Evolutionary conservation across 208 protist genomes (phyloP).

Genomic region (Crithidia fasciculata): DNA sequence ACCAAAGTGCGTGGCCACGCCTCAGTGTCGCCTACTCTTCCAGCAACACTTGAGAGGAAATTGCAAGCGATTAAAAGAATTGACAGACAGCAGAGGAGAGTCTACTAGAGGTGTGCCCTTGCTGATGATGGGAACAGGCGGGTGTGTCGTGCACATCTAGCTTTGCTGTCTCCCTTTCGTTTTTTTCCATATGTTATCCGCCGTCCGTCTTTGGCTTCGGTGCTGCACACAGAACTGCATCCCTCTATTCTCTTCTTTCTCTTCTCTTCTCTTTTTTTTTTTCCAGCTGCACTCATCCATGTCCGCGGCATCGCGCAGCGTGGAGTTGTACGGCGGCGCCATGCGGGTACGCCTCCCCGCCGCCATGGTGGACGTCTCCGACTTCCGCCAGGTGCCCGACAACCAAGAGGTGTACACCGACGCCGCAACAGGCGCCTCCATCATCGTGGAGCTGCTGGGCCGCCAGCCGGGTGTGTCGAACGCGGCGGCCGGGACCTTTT

Average conservation of each 20-base stretch:
- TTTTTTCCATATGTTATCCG: too few relatives aligned
- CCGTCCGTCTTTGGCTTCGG: too few relatives aligned
- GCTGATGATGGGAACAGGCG: too few relatives aligned
- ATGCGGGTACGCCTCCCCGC: constrained; percentile 51
- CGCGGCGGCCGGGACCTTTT: constrained; percentile 55
- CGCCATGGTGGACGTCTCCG: constrained; percentile 59
- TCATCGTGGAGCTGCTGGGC: constrained; percentile 79
- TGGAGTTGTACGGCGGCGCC: constrained; percentile 76
- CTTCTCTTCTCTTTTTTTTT: not conserved
- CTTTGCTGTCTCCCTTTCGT: too few relatives aligned
- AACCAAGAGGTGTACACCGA: constrained; percentile 79
- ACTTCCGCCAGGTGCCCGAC: constrained; percentile 78
- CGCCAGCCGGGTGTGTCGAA: constrained; percentile 49
- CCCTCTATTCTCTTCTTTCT: not conserved
- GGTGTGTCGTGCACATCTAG: too few relatives aligned
- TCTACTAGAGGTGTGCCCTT: too few relatives aligned
- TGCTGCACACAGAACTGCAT: not conserved
- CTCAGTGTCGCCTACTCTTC: too few relatives aligned
- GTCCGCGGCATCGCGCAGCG: constrained; percentile 10
- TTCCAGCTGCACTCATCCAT: not conserved
- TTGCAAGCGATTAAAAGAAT: too few relatives aligned
- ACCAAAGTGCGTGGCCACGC: too few relatives aligned
- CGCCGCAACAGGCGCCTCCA: constrained; percentile 48
- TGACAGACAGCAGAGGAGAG: too few relatives aligned
- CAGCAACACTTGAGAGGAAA: too few relatives aligned